phyloP scores from a whole-genome alignment of 2,329 filamentous ascomycete genomes.

The Colletotrichum abscissum region DNA sequence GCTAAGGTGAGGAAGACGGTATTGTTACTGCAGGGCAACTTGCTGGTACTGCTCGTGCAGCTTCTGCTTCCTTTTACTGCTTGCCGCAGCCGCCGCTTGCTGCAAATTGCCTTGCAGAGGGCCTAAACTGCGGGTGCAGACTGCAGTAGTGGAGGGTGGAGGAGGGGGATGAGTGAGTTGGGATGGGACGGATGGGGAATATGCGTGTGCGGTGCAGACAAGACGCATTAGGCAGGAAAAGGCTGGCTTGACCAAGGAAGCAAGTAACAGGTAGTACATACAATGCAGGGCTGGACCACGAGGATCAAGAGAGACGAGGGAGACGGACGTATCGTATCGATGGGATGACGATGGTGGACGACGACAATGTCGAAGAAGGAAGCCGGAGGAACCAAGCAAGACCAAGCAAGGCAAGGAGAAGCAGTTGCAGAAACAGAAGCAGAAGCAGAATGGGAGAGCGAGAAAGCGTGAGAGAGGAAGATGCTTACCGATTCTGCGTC shows the following conservation, averaged over 20 bases:
- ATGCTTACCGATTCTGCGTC: conserved; percentile 47
- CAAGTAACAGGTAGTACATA: neutral
- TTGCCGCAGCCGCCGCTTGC: neutral
- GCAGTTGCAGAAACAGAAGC: neutral
- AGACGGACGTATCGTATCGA: neutral
- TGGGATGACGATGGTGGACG: neutral
- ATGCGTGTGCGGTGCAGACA: neutral
- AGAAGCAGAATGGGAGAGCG: neutral
- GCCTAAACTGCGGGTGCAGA: conserved; percentile 1
- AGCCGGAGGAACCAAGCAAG: neutral
- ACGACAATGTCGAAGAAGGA: neutral
- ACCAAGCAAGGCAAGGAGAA: neutral
- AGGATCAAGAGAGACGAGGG: neutral
- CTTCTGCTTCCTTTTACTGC: neutral
- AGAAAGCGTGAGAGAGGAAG: conserved; percentile 12
- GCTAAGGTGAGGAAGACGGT: neutral
- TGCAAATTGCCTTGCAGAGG: neutral
- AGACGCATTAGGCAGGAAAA: neutral
- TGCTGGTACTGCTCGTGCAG: neutral
- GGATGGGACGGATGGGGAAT: conserved; percentile 8
- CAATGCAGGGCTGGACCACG: neutral
- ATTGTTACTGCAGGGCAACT: too few species aligned
- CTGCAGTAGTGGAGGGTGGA: neutral
- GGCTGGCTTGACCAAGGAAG: neutral
- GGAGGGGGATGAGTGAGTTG: neutral